Conservation (phyloP, 1,139 yeast species). For the Diutina scorzettiae region DNA sequence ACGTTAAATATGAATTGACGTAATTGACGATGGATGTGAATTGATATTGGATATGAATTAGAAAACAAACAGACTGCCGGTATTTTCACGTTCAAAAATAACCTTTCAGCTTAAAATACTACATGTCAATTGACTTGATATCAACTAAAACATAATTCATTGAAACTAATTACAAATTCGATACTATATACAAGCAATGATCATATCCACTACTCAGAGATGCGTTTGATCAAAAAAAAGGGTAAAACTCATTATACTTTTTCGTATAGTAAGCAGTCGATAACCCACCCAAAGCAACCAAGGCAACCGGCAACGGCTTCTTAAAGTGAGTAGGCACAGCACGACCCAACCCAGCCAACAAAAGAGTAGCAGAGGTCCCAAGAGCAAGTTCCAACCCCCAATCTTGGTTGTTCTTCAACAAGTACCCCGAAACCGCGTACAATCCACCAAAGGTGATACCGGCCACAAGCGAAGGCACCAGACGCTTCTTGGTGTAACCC, state of each 20-base stretch:
- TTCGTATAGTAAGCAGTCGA: constrained; percentile 60
- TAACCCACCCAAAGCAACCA: constrained; percentile 52
- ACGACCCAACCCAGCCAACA: constrained; percentile 61
- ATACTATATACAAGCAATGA: not conserved
- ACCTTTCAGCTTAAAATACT: no score
- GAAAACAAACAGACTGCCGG: no score
- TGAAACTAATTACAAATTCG: no score
- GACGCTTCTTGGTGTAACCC: constrained; percentile 63
- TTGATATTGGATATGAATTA: no score
- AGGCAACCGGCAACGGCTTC: constrained; percentile 66
- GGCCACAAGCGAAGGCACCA: constrained; percentile 71
- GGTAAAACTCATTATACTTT: constrained; percentile 61
- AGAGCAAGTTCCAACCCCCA: constrained; percentile 76
- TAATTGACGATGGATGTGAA: no score
- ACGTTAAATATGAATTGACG: no score
- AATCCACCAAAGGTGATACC: constrained; percentile 60
- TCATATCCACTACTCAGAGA: not conserved
- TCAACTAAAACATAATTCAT: no score
- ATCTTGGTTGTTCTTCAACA: constrained; percentile 60
- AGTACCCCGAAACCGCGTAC: constrained; percentile 70
- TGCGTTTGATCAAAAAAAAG: not conserved
- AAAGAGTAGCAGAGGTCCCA: constrained; percentile 52
- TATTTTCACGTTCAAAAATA: no score
- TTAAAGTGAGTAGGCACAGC: constrained; percentile 44
- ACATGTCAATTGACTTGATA: no score